These are phyloP conservation scores for Erythrophleum fordii DNA, from an alignment of 306 rosid genomes.

Conservation along the genomic window DNA sequence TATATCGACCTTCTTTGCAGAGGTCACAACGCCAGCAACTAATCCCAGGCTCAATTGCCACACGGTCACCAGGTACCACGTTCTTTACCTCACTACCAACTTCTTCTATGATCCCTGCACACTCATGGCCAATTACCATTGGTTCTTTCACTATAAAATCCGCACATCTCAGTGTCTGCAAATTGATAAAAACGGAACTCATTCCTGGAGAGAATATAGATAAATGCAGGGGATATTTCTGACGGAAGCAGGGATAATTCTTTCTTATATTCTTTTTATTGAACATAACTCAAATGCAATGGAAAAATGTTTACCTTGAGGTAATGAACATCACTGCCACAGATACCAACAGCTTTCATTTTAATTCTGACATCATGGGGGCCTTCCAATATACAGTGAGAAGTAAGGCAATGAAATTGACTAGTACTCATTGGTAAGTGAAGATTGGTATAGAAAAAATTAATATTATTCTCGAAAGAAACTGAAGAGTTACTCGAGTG, in stretches of 20 bases:
- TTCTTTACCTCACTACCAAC: slow-evolving; percentile 68
- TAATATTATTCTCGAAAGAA: neutral
- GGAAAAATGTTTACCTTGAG: slow-evolving; percentile 61
- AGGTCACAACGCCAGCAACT: slow-evolving; percentile 73
- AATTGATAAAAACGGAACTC: slow-evolving; percentile 35
- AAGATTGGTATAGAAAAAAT: neutral
- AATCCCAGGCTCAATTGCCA: slow-evolving; percentile 89
- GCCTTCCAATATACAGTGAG: slow-evolving; percentile 53
- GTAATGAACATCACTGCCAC: slow-evolving; percentile 96
- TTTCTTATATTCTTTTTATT: neutral
- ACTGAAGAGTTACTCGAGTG: neutral
- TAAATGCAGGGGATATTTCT: neutral
- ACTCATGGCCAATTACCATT: slow-evolving; percentile 96
- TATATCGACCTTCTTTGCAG: slow-evolving; percentile 85
- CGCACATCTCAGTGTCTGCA: slow-evolving; percentile 77
- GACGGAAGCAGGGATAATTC: slow-evolving; percentile 7
- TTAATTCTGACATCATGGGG: slow-evolving; percentile 76
- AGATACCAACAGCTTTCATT: slow-evolving; percentile 96
- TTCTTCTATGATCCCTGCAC: slow-evolving; percentile 89
- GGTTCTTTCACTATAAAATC: slow-evolving; percentile 82
- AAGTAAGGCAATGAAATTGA: slow-evolving; percentile 10
- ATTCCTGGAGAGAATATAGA: neutral
- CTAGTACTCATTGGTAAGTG: neutral
- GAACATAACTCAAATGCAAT: slow-evolving; percentile 11
- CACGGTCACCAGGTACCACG: slow-evolving; percentile 71